These are phyloP conservation scores for Penicillium aurantiogriseum DNA, from an alignment of 2,329 filamentous ascomycete genomes.

Conservation along the genomic window DNA sequence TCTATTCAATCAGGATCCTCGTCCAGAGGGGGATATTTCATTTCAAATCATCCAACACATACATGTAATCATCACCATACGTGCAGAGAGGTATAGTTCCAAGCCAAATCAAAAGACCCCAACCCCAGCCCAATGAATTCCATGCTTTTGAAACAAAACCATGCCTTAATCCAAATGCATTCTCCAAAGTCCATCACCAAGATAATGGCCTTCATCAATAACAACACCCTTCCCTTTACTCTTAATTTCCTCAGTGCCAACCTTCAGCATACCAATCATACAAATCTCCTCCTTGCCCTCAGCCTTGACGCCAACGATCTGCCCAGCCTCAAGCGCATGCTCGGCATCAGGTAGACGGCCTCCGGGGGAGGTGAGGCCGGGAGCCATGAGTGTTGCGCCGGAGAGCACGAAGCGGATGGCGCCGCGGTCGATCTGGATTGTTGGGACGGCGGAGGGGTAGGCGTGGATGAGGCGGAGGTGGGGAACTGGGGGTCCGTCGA, in stretches of 20 bases:
- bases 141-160: neutral
- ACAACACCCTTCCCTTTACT: slow-evolving; percentile 90
- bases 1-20: neutral
- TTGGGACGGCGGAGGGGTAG: slow-evolving; percentile 80
- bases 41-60: slow-evolving; percentile 9
- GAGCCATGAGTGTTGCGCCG: slow-evolving; percentile 93
- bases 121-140: neutral
- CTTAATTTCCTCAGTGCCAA: slow-evolving; percentile 88
- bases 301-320: slow-evolving; percentile 83
- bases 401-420: slow-evolving; percentile 95
- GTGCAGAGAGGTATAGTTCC: neutral
- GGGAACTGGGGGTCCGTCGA: slow-evolving; percentile 73
- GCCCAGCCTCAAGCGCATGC: slow-evolving; percentile 70
- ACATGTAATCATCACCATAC: slow-evolving; percentile 3
- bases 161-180: slow-evolving; percentile 55
- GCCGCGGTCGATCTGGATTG: slow-evolving; percentile 86
- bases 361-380: slow-evolving; percentile 80
- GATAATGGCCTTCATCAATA: slow-evolving; percentile 87
- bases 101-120: neutral
- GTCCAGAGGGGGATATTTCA: neutral
- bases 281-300: slow-evolving; percentile 94
- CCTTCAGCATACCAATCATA: slow-evolving; percentile 78
- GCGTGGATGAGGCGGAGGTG: slow-evolving; percentile 87
- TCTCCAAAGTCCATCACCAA: slow-evolving; percentile 92
- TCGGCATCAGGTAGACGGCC: slow-evolving; percentile 68